Percentiles rank a stretch among this genome's conserved stretches.
Evolutionary conservation across 2,329 filamentous ascomycete genomes (phyloP).

Genomic region (Stagonosporopsis rhizophila): DNA sequence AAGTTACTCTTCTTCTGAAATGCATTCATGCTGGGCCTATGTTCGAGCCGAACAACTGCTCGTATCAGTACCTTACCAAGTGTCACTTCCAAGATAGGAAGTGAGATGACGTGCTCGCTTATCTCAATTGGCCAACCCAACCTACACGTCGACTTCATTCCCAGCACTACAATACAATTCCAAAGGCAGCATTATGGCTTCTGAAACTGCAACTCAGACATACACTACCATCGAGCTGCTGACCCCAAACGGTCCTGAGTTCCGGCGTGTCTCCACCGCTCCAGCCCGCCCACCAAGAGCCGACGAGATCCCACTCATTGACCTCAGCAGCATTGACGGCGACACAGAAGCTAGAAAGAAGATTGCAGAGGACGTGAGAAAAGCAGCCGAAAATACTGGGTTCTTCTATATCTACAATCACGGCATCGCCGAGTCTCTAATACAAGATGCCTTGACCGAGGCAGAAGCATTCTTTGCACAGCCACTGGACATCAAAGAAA

Average conservation of each 20-base stretch:
- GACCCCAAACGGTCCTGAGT: constrained; percentile 1
- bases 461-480: constrained; percentile 6
- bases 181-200: background rate
- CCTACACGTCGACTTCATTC: background rate
- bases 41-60: background rate
- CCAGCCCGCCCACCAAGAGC: background rate
- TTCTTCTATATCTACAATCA: constrained; percentile 24
- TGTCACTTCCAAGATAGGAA: background rate
- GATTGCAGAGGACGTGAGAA: constrained; percentile 39
- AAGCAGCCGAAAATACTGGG: constrained; percentile 17
- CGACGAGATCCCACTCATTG: constrained; percentile 46
- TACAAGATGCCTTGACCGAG: constrained; percentile 12
- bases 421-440: constrained; percentile 39
- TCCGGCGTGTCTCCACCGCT: constrained; percentile 8
- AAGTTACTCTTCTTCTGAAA: background rate
- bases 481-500: background rate
- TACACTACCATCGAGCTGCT: constrained; percentile 7
- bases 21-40: background rate
- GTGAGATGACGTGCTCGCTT: constrained; percentile 8
- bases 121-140: background rate
- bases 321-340: constrained; percentile 48
- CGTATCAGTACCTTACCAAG: background rate
- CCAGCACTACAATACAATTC: background rate
- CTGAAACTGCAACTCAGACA: background rate
- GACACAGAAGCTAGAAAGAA: constrained; percentile 50